Percentiles rank a stretch among this genome's conserved stretches.
These are phyloP conservation scores for Spathaspora arborariae DNA, from an alignment of 805 yeast genomes.

Conservation along the genomic window DNA sequence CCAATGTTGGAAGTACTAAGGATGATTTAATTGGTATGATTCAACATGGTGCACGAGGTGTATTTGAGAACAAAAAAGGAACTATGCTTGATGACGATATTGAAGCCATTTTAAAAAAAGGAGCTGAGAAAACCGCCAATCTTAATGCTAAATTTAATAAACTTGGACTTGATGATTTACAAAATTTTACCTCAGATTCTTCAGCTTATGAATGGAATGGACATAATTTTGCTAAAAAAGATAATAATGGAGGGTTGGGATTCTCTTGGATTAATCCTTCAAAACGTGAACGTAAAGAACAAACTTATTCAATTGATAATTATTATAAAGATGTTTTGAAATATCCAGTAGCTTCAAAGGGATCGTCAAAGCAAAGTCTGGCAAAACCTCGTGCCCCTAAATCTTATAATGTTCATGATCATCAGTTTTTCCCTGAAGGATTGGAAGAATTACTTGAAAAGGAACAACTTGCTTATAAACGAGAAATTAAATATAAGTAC, in stretches of 20 bases:
- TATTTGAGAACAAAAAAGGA: conserved; percentile 54
- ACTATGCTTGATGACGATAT: conserved; percentile 60
- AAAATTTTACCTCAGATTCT: conserved; percentile 82
- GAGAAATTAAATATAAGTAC: conserved; percentile 54
- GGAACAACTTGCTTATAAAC: conserved; percentile 64
- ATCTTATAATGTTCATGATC: conserved; percentile 60
- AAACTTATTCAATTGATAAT: conserved; percentile 71
- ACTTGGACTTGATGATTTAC: conserved; percentile 89
- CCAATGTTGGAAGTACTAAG: conserved; percentile 55
- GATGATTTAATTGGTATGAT: conserved; percentile 93
- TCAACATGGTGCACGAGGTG: conserved; percentile 92
- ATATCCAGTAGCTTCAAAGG: conserved; percentile 18
- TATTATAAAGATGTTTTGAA: conserved; percentile 69
- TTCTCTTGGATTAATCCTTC: conserved; percentile 71
- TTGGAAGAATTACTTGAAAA: conserved; percentile 52
- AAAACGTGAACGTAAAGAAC: conserved; percentile 73
- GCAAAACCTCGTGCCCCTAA: conserved; percentile 53
- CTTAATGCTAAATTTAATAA: conserved; percentile 79
- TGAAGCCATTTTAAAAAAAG: conserved; percentile 74
- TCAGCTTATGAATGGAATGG: conserved; percentile 98
- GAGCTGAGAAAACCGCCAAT: conserved; percentile 76
- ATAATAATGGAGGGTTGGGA: conserved; percentile 30
- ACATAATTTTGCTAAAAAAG: conserved; percentile 64
- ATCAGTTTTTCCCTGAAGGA: conserved; percentile 64
- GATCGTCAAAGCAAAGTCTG: conserved; percentile 8